Evolutionary conservation across 108 stramenopile species (phyloP).

Genomic region (Nitzschia sp.): DNA sequence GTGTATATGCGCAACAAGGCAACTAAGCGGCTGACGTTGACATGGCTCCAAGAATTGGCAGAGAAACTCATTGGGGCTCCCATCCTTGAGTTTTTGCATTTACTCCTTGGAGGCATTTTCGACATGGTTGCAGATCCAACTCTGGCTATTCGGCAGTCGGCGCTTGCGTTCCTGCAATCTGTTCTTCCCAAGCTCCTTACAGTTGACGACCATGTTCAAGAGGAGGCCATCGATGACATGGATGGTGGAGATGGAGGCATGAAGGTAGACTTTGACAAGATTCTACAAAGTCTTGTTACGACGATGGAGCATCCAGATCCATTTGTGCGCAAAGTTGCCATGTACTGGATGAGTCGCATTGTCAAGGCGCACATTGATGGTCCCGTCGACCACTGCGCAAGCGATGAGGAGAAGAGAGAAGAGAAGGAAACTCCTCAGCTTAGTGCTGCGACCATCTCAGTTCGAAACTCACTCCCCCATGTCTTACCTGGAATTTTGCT

Average conservation of each 20-base stretch:
- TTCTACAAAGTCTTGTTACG: constrained; percentile 75
- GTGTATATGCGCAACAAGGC: constrained; percentile 88
- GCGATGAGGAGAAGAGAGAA: constrained; percentile 18
- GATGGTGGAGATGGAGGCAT: constrained; percentile 36
- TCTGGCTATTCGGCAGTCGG: constrained; percentile 74
- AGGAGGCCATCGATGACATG: constrained; percentile 70
- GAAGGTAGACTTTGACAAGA: constrained; percentile 85
- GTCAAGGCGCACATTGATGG: constrained; percentile 77
- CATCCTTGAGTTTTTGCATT: constrained; percentile 76
- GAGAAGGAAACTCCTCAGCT: constrained; percentile 21
- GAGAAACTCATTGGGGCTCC: constrained; percentile 84
- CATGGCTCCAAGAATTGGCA: constrained; percentile 80
- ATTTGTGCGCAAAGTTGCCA: constrained; percentile 87
- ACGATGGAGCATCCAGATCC: constrained; percentile 91
- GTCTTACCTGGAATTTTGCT: constrained; percentile 82
- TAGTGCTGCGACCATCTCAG: constrained; percentile 71
- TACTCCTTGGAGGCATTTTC: constrained; percentile 81
- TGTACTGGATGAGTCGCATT: constrained; percentile 88
- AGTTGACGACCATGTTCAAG: constrained; percentile 40
- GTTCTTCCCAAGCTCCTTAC: constrained; percentile 80
- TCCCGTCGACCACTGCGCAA: background rate
- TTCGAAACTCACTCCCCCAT: constrained; percentile 78
- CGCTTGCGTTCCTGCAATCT: constrained; percentile 77
- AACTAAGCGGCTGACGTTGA: constrained; percentile 78
- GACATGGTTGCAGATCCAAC: constrained; percentile 88